Percentiles rank a stretch among this genome's conserved stretches.
These are phyloP conservation scores for Vitis hybrid DNA, from an alignment of 177 flowering plant species.

Conservation along the genomic window DNA sequence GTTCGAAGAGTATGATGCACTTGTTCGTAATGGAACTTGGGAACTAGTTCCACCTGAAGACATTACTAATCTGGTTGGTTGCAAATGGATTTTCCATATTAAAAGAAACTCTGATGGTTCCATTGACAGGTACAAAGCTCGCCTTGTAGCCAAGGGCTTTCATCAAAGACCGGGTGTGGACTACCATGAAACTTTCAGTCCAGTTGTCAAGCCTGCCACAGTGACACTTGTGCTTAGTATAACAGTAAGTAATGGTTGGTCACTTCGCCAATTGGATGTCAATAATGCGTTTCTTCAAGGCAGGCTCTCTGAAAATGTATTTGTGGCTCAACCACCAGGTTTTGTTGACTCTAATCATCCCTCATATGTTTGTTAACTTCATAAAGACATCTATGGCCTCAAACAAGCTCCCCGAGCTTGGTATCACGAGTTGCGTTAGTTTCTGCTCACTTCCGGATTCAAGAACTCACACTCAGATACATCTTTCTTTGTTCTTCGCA, in stretches of 20 bases:
- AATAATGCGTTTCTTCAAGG: slow-evolving; percentile 6
- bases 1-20: slow-evolving; percentile 1
- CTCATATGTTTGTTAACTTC: not conserved
- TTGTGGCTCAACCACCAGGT: not conserved
- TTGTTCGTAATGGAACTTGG: slow-evolving; percentile 6
- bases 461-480: too few relatives aligned
- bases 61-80: slow-evolving; percentile 1
- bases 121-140: slow-evolving; percentile 7
- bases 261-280: not conserved
- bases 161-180: not conserved
- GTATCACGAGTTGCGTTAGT: too few relatives aligned
- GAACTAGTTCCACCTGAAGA: slow-evolving; percentile 6
- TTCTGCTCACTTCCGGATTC: too few relatives aligned
- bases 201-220: not conserved
- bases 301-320: not conserved
- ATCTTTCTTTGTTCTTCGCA: too few relatives aligned
- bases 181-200: slow-evolving; percentile 6
- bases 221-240: not conserved
- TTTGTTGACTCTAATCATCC: not conserved
- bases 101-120: slow-evolving; percentile 1
- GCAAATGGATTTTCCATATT: slow-evolving; percentile 12
- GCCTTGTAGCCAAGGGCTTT: slow-evolving; percentile 2
- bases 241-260: not conserved
- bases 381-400: not conserved
- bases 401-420: too few relatives aligned